Evolutionary conservation across 495 filamentous ascomycete genomes (phyloP), one percentile per base, ranked within the genome.

Genomic region (Talaromyces trachyspermus): DNA sequence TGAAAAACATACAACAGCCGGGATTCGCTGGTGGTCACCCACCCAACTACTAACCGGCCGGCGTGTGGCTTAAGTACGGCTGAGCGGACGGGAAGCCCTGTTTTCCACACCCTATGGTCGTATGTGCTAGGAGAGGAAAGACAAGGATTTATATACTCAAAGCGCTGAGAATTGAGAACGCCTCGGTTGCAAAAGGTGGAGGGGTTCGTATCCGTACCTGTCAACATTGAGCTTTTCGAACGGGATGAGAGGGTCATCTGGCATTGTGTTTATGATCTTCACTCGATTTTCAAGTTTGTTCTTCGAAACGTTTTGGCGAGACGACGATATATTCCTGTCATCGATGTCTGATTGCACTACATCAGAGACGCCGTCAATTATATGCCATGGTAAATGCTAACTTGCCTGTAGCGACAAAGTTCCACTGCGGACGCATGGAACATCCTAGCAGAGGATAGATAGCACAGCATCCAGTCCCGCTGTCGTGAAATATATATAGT

Each of bases 361-460:
- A 15, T 43, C 11, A 40, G 19, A 17, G 25, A 3, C 3, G 4
- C 43, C 4, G 36, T 11, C 30, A 15, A 7, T 4, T 10, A 6
- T 6, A 22, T 23, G 10, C 3, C 4, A 41, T 4, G 5, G 5
- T 11, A 30, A 27, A 44, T 29, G 5, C 9, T 15, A 27, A 41
- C 53, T 39, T 54, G 84, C 82, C 82, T 42, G 85, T 89, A 3
- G 78, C 87, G 9, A 83, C 46, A 50, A 92, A 90, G 19, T 58
- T 71, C 88, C 89, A 96, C 15, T 60, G 55, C 0, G 76, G 72
- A 3, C 88, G 74, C 41, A 81, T 74, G 3, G 65, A 55, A 49
- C 85, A 88, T n/a, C 79, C 86, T 5, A 98, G 74, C 1, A 98
- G 72, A 3, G 92, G 84, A 62, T 97, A 97, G 48, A 98, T 95